phyloP scores from a whole-genome alignment of 2,329 filamentous ascomycete species.

The Phaeosphaeriaceae sp. region DNA sequence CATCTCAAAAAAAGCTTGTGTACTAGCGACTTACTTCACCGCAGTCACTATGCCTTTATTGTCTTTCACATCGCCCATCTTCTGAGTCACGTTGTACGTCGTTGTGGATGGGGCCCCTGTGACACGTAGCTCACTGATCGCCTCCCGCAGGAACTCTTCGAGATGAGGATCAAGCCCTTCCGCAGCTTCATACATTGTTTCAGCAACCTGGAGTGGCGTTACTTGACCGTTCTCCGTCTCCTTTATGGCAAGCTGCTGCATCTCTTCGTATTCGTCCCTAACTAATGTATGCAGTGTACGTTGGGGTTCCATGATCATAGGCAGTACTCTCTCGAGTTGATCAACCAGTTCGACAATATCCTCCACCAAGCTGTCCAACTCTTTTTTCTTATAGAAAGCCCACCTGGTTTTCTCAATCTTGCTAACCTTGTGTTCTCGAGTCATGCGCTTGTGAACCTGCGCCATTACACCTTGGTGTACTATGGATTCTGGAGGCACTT shows the following conservation, averaged over 20 bases:
- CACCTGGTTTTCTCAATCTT: conserved; percentile 34
- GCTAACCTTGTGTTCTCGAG: conserved; percentile 30
- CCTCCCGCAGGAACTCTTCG: not conserved
- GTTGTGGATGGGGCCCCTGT: too few relatives aligned
- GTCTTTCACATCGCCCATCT: too few relatives aligned
- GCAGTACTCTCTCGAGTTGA: too few relatives aligned
- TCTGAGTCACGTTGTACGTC: too few relatives aligned
- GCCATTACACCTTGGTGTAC: not conserved
- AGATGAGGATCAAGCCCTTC: not conserved
- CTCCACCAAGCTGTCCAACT: conserved; percentile 36
- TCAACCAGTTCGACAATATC: conserved; percentile 37
- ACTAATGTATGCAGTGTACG: too few relatives aligned
- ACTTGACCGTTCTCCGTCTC: not conserved
- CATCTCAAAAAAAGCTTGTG: too few relatives aligned
- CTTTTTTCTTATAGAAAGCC: conserved; percentile 41
- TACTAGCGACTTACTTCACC: too few relatives aligned
- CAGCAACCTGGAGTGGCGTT: not conserved
- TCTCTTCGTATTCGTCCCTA: too few relatives aligned
- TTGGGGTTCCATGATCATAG: too few relatives aligned
- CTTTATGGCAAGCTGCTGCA: not conserved
- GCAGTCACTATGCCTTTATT: too few relatives aligned
- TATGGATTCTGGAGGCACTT: too few relatives aligned
- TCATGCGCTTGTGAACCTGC: conserved; percentile 35
- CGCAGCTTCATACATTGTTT: not conserved
- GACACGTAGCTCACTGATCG: not conserved